phyloP scores from a whole-genome alignment of 768 basidiomycete species.

The Rhodotorula paludigena region DNA sequence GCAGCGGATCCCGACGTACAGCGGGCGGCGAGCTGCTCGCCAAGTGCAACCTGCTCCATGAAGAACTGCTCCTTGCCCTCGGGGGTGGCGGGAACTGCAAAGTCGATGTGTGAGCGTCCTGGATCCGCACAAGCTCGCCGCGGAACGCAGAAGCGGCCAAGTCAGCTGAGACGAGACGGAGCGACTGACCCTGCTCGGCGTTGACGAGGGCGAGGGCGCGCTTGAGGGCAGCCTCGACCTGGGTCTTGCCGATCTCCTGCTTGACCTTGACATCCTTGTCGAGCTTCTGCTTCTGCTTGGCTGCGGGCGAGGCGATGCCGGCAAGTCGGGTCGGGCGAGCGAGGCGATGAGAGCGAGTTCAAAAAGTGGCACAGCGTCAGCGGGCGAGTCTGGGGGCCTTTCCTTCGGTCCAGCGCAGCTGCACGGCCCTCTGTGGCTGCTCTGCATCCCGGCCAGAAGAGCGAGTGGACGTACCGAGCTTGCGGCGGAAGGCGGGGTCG shows the following conservation, averaged over 20 bases:
- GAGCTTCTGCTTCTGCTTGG: constrained; percentile 86
- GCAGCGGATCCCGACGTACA: too few species aligned
- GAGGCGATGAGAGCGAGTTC: background rate
- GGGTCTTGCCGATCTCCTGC: constrained; percentile 49
- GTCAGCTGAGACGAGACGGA: background rate
- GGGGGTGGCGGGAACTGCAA: constrained; percentile 56
- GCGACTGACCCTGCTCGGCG: constrained; percentile 55
- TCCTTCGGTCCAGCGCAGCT: too few species aligned
- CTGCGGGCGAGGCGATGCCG: constrained; percentile 52
- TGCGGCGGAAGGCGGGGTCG: constrained; percentile 78
- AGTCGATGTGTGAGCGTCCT: too few species aligned
- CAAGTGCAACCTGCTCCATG: constrained; percentile 79
- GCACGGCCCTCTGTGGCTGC: too few species aligned
- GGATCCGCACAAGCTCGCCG: background rate
- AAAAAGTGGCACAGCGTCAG: background rate
- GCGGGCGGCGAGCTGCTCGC: constrained; percentile 72
- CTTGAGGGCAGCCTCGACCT: constrained; percentile 62
- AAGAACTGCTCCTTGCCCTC: constrained; percentile 84
- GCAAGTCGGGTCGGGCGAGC: too few species aligned
- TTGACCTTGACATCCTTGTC: constrained; percentile 59
- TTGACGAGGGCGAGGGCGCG: constrained; percentile 53
- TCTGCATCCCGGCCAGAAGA: constrained; percentile 11
- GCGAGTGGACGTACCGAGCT: constrained; percentile 59
- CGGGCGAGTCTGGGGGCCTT: too few species aligned
- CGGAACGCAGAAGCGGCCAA: too few species aligned